Conservation (phyloP, 768 basidiomycete genomes). For the Pleurotus tuoliensis region DNA sequence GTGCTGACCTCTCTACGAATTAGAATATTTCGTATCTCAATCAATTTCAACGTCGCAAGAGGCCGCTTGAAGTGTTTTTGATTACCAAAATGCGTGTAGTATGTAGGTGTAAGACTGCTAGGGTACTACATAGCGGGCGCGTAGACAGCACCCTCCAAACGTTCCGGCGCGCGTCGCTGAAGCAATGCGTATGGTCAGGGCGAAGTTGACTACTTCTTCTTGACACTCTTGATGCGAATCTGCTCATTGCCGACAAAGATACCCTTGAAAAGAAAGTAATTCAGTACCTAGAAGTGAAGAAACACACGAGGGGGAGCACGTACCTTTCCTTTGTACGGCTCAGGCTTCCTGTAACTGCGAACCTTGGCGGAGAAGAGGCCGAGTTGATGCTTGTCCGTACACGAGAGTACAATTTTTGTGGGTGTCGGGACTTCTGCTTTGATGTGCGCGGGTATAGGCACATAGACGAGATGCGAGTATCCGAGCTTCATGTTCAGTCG, state of each 20-base stretch:
- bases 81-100: too few species aligned
- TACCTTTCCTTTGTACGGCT: constrained; percentile 98
- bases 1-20: too few species aligned
- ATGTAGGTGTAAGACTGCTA: too few species aligned
- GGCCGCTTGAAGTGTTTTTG: too few species aligned
- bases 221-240: constrained; percentile 57
- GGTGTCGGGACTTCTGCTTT: constrained; percentile 75
- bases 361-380: constrained; percentile 89
- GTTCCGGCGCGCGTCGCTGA: too few species aligned
- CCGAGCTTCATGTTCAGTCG: constrained; percentile 90
- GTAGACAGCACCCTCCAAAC: too few species aligned
- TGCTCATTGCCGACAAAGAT: constrained; percentile 93
- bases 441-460: constrained; percentile 81
- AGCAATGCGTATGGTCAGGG: too few species aligned
- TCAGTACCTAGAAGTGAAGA: background rate
- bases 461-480: constrained; percentile 81
- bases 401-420: constrained; percentile 78
- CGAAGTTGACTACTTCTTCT: constrained; percentile 14
- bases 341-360: constrained; percentile 80
- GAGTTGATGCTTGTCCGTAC: constrained; percentile 84
- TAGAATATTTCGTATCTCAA: too few species aligned
- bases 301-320: constrained; percentile 21
- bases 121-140: too few species aligned
- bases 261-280: constrained; percentile 49
- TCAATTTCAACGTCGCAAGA: too few species aligned